A percentile compares a stretch with the other conserved stretches of the same genome.
Evolutionary conservation across 257 asterid genomes (phyloP).

Genomic region (Cinchona pubescens): DNA sequence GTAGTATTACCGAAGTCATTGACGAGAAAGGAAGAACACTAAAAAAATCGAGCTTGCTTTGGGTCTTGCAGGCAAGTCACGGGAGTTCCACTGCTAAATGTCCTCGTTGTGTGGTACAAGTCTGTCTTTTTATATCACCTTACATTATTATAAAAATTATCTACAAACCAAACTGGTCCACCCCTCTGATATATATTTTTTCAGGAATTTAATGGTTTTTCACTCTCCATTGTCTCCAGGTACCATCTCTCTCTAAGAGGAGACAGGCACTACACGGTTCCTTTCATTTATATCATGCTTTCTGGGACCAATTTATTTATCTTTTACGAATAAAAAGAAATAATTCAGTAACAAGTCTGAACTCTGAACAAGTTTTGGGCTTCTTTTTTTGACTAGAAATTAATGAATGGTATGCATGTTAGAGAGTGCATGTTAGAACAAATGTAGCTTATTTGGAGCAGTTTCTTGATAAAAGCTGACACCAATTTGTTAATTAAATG

Average conservation of each 20-base stretch:
- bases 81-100: constrained; percentile 11
- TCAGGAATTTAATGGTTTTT: background rate
- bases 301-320: background rate
- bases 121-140: background rate
- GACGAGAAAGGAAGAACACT: too few relatives aligned
- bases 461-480: background rate
- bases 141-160: background rate
- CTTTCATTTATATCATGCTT: background rate
- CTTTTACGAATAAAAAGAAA: background rate
- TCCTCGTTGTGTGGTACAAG: constrained; percentile 6
- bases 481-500: background rate
- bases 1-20: background rate
- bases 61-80: constrained; percentile 6
- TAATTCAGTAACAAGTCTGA: background rate
- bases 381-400: too few relatives aligned
- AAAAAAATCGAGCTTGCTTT: constrained; percentile 5
- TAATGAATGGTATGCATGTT: too few relatives aligned
- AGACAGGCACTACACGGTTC: too few relatives aligned
- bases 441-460: background rate
- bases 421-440: too few relatives aligned
- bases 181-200: background rate
- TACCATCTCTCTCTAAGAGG: background rate
- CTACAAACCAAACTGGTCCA: background rate
- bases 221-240: constrained; percentile 3
- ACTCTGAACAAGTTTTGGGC: too few relatives aligned